A percentile compares a stretch with the other conserved stretches of the same genome.
phyloP scores from a whole-genome alignment of 1,284 basidiomycete species.

The Ustilago loliicola region DNA sequence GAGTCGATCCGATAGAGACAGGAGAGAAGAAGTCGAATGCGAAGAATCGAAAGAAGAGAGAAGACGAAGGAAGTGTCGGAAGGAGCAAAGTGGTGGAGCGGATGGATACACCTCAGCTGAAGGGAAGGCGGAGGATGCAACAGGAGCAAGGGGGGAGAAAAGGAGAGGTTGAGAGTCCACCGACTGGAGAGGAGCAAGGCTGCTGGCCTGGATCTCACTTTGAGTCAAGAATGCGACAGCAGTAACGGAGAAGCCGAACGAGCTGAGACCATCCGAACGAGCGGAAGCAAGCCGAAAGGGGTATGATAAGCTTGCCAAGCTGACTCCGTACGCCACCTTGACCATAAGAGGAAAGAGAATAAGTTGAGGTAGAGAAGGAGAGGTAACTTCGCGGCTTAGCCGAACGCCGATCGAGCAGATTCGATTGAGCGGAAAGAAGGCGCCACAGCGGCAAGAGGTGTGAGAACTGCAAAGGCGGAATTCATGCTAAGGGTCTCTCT shows the following conservation, averaged over 20 bases:
- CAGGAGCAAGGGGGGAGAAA: not conserved
- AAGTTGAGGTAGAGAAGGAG: not conserved
- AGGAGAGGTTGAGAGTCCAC: not conserved
- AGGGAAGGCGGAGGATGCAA: not conserved
- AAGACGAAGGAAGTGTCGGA: not conserved
- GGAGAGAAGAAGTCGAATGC: not conserved
- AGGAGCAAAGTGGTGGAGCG: not conserved
- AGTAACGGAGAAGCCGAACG: not conserved
- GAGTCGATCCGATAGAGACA: constrained; percentile 1
- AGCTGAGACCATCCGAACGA: constrained; percentile 8
- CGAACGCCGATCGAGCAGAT: not conserved
- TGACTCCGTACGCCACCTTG: not conserved
- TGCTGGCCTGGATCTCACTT: not conserved
- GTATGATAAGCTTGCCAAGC: not conserved
- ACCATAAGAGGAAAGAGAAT: not conserved
- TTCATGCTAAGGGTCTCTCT: constrained; percentile 9
- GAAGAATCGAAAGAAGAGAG: not conserved
- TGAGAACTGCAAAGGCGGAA: not conserved
- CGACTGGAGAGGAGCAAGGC: not conserved
- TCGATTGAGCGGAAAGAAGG: constrained; percentile 5
- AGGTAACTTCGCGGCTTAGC: not conserved
- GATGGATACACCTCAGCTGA: not conserved
- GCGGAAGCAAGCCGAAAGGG: not conserved
- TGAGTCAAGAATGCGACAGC: not conserved
- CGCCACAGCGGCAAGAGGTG: constrained; percentile 1